Evolutionary conservation across 2,329 filamentous ascomycete genomes (phyloP).

Genomic region (Pestalotiopsis sp.): DNA sequence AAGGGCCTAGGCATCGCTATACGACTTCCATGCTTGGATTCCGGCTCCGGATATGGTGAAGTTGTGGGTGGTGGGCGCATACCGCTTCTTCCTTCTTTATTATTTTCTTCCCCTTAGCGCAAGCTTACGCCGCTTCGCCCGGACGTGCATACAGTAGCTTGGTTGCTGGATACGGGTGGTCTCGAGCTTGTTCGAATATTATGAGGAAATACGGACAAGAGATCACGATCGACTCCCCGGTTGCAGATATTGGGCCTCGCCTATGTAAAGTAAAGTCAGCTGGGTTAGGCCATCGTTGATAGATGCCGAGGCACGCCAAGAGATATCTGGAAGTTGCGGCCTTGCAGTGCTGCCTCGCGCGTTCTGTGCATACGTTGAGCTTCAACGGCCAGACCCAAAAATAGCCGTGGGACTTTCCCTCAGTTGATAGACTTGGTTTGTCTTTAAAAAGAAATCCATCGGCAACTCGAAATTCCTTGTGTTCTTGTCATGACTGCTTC

Average conservation of each 20-base stretch:
- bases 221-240: conserved; percentile 3
- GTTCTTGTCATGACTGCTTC: not conserved
- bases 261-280: not conserved
- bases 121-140: not conserved
- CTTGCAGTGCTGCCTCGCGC: not conserved
- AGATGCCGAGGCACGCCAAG: not conserved
- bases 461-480: not conserved
- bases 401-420: not conserved
- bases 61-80: conserved; percentile 4
- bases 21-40: conserved; percentile 9
- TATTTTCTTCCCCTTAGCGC: not conserved
- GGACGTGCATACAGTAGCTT: not conserved
- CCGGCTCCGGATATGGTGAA: not conserved
- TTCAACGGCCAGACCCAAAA: not conserved
- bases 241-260: not conserved
- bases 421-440: not conserved
- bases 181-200: not conserved
- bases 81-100: not conserved
- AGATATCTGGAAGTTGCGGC: not conserved
- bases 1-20: conserved; percentile 1
- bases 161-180: not conserved
- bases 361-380: not conserved
- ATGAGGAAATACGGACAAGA: not conserved
- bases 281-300: not conserved
- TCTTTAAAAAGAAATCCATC: not conserved